These are phyloP conservation scores for Colletotrichum tropicicola DNA, from an alignment of 2,329 filamentous ascomycete genomes.

Conservation along the genomic window DNA sequence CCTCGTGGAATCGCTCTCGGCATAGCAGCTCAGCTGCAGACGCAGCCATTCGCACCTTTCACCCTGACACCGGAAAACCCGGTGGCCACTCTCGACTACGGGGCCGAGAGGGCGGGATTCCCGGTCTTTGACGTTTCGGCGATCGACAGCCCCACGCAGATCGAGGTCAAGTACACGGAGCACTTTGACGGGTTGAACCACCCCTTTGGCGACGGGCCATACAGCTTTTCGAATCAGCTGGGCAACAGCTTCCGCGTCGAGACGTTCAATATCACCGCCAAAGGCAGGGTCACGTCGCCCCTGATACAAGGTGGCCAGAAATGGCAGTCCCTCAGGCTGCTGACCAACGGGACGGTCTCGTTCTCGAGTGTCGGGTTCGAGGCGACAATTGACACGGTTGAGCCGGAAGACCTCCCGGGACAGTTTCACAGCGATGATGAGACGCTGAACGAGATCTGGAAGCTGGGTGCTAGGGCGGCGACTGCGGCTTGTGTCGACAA, in stretches of 20 bases:
- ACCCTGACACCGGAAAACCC: slow-evolving; percentile 4
- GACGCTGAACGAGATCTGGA: slow-evolving; percentile 44
- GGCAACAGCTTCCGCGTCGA: slow-evolving; percentile 47
- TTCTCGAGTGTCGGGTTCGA: slow-evolving; percentile 43
- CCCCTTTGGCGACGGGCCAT: slow-evolving; percentile 43
- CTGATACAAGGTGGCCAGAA: slow-evolving; percentile 50
- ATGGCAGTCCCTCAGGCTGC: slow-evolving; percentile 47
- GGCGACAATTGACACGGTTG: slow-evolving; percentile 36
- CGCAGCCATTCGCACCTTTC: slow-evolving; percentile 1
- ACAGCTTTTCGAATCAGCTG: slow-evolving; percentile 33
- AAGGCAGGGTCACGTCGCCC: slow-evolving; percentile 39
- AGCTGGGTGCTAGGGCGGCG: slow-evolving; percentile 44
- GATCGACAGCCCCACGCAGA: slow-evolving; percentile 37
- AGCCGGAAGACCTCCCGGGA: slow-evolving; percentile 37
- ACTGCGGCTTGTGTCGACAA: slow-evolving; percentile 46
- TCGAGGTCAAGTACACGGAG: slow-evolving; percentile 47
- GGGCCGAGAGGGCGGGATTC: slow-evolving; percentile 42
- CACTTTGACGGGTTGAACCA: slow-evolving; percentile 38
- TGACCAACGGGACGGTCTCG: slow-evolving; percentile 42
- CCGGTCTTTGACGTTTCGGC: slow-evolving; percentile 41
- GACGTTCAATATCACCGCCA: slow-evolving; percentile 45
- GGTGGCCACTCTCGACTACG: slow-evolving; percentile 40
- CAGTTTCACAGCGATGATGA: slow-evolving; percentile 40
- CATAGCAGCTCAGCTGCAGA: not conserved
- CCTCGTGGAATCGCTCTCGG: not conserved